Evolutionary conservation across 2,329 filamentous ascomycete genomes (phyloP).

Genomic region (Alternaria hordeiaustralica): DNA sequence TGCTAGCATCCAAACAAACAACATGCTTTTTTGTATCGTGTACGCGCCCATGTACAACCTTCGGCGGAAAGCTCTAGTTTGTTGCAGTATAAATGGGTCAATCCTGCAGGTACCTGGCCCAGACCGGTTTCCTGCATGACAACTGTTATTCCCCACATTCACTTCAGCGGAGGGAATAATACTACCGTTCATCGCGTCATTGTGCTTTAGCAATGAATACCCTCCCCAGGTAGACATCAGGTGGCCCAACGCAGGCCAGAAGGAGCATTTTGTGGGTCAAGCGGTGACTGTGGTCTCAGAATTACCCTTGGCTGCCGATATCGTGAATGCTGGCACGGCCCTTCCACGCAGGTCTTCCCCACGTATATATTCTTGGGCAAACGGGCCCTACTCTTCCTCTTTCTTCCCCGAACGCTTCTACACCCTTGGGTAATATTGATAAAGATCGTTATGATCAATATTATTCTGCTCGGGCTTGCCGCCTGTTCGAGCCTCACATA

Average conservation of each 20-base stretch:
- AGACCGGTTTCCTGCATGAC: slow-evolving; percentile 5
- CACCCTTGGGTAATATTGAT: slow-evolving; percentile 5
- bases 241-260: not conserved
- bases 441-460: slow-evolving; percentile 22
- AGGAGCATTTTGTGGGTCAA: slow-evolving; percentile 16
- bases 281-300: slow-evolving; percentile 12
- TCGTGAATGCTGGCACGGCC: slow-evolving; percentile 4
- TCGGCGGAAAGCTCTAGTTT: not conserved
- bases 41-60: slow-evolving; percentile 8
- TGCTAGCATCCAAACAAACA: slow-evolving; percentile 7
- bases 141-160: slow-evolving; percentile 3
- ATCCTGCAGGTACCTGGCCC: slow-evolving; percentile 1
- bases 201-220: not conserved
- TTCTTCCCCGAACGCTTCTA: slow-evolving; percentile 1
- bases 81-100: not conserved
- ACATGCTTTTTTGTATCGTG: slow-evolving; percentile 2
- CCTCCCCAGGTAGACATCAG: slow-evolving; percentile 6
- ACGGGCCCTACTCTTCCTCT: not conserved
- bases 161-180: not conserved
- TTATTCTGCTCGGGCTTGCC: slow-evolving; percentile 23
- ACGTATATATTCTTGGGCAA: slow-evolving; percentile 12
- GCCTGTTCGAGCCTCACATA: slow-evolving; percentile 19
- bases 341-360: not conserved
- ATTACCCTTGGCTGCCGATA: not conserved
- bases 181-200: not conserved